Conservation (phyloP, 441 rosid species). For the Eruca vesicaria region DNA sequence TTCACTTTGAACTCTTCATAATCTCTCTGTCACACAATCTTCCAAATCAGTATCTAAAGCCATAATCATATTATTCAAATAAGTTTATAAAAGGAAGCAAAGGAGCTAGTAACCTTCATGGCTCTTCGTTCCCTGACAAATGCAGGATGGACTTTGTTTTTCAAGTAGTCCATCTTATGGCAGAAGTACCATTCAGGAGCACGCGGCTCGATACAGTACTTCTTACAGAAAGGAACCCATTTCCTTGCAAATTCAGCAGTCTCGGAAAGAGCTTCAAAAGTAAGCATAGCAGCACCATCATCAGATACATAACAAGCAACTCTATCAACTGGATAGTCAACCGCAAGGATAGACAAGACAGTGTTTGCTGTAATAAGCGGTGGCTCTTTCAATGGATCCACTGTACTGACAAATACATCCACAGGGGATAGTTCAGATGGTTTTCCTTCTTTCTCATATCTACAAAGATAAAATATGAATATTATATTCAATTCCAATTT, state of each 20-base stretch:
- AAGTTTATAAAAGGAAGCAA: conserved; percentile 14
- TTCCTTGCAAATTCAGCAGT: conserved; percentile 94
- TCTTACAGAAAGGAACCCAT: conserved; percentile 99
- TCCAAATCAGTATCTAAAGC: conserved; percentile 1
- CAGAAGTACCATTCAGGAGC: conserved; percentile 98
- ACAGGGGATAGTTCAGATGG: conserved; percentile 67
- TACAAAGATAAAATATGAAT: conserved; percentile 11
- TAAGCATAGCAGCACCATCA: conserved; percentile 99
- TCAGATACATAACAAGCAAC: conserved; percentile 98
- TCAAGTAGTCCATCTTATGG: conserved; percentile 85
- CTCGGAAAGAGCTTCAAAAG: conserved; percentile 96
- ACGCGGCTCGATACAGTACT: conserved; percentile 80
- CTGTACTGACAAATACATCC: conserved; percentile 93
- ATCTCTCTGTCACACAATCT: conserved; percentile 64
- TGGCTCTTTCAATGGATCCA: conserved; percentile 96
- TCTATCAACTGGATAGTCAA: conserved; percentile 94
- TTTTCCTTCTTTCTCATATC: conserved; percentile 95
- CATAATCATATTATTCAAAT: neutral
- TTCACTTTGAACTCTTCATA: conserved; percentile 90
- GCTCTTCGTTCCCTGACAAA: conserved; percentile 83
- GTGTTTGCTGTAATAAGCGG: conserved; percentile 98
- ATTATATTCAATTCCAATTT: neutral
- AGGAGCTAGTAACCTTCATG: conserved; percentile 64
- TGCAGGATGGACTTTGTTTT: conserved; percentile 73
- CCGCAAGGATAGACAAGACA: conserved; percentile 91